Conservation (phyloP, 441 rosid genomes). For the Erysimum pusillum region DNA sequence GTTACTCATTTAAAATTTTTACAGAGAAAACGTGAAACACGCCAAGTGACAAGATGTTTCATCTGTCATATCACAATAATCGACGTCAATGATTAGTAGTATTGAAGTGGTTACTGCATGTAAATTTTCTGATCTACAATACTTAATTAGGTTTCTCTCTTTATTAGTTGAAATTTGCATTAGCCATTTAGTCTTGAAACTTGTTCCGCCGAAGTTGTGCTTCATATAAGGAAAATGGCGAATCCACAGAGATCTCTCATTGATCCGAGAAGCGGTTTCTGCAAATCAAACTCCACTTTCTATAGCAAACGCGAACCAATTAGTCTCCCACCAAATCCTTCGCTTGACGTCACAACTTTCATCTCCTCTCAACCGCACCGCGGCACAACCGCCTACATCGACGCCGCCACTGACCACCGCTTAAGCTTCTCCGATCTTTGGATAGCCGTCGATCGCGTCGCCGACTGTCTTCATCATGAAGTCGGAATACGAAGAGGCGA, state of each 20-base stretch:
- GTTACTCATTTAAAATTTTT: too few relatives aligned
- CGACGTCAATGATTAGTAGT: too few relatives aligned
- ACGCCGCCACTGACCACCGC: conserved; percentile 67
- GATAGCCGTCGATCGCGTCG: conserved; percentile 74
- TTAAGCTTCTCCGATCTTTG: conserved; percentile 74
- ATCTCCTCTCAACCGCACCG: conserved; percentile 79
- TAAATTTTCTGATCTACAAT: too few relatives aligned
- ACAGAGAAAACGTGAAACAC: too few relatives aligned
- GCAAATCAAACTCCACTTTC: conserved; percentile 60
- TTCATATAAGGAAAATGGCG: neutral
- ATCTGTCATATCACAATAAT: too few relatives aligned
- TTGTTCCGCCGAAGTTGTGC: neutral
- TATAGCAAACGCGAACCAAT: conserved; percentile 74
- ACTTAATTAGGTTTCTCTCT: too few relatives aligned
- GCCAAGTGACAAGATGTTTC: too few relatives aligned
- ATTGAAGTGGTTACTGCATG: too few relatives aligned
- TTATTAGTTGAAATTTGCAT: too few relatives aligned
- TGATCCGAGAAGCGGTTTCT: conserved; percentile 62
- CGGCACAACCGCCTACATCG: conserved; percentile 78
- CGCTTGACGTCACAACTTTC: conserved; percentile 76
- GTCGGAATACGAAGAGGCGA: conserved; percentile 75
- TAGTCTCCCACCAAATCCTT: conserved; percentile 55
- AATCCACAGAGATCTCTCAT: neutral
- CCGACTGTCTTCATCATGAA: conserved; percentile 53
- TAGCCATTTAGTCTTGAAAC: neutral